These are phyloP conservation scores for Venturia oleaginea DNA, from an alignment of 2,329 filamentous ascomycete species.

Conservation along the genomic window DNA sequence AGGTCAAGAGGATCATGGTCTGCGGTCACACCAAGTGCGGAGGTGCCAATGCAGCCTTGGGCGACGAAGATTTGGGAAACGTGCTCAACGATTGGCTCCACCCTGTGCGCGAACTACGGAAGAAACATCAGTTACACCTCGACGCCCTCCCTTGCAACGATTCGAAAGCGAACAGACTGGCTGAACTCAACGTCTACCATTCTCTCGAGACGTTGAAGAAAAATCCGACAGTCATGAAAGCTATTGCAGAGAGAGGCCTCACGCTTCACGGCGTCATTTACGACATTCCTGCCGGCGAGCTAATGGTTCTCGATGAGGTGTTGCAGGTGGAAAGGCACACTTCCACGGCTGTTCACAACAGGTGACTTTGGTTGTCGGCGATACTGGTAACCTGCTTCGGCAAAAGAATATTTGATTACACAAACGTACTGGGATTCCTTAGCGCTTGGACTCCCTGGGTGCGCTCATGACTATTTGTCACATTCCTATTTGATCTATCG, in stretches of 20 bases:
- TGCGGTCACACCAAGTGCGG: slow-evolving; percentile 55
- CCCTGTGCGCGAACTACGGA: slow-evolving; percentile 45
- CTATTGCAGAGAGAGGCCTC: slow-evolving; percentile 59
- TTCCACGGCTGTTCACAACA: neutral
- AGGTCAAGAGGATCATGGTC: slow-evolving; percentile 54
- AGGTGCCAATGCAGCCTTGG: slow-evolving; percentile 47
- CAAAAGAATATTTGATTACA: neutral
- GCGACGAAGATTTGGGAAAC: slow-evolving; percentile 47
- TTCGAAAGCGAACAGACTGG: slow-evolving; percentile 51
- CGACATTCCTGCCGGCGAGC: slow-evolving; percentile 49
- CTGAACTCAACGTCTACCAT: slow-evolving; percentile 66
- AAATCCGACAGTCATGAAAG: slow-evolving; percentile 61
- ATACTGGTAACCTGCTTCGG: neutral
- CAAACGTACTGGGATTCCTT: neutral
- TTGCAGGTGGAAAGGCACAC: neutral
- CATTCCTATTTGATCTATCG: neutral
- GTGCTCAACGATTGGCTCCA: slow-evolving; percentile 53
- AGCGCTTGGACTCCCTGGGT: neutral
- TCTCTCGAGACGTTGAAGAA: slow-evolving; percentile 59
- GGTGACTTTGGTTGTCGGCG: neutral
- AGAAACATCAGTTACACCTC: slow-evolving; percentile 43
- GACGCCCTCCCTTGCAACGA: slow-evolving; percentile 35
- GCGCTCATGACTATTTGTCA: neutral
- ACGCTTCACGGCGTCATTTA: slow-evolving; percentile 72
- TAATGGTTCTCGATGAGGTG: slow-evolving; percentile 32